Base-by-base conservation (phyloP, 257 asterid species). In the Cruciata laevipes region DNA sequence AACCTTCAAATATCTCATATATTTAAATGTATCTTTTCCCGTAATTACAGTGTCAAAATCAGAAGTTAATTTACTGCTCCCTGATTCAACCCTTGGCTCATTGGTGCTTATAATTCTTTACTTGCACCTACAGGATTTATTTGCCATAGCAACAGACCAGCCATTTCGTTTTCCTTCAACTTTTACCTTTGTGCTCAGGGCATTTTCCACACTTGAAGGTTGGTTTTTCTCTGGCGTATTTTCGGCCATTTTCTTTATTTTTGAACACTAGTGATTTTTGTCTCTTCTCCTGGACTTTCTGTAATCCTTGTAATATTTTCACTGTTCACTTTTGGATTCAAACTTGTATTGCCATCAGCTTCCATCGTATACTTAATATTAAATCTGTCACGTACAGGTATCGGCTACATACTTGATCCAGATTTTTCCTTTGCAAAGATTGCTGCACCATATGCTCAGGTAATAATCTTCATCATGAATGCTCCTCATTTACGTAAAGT, bases 171-270 rank as follows among this genome's bases (percentile, higher is more conserved):
- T 93, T 52, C 97, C 99, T 69, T 78, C 99, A 65, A 90, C 95
- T 67, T 93, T 93, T 78, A 88, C 97, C 4, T 93, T 93, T 74
- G 96, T 93, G 79, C 73, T 93, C 70, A 80, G 96, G 71, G 99
- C 99, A 69, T 93, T 93, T 79, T 89, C 97, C 23, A 93, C 97
- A 17, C 99, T 93, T 44, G 99, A 93, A 90, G 99, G 98, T 88
- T 61, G 49, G 74, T 61, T 57, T 68, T 73, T 79, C 78, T 56
- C 76, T 75, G 77, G 8, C 71, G 79, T 57, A 51, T 60, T 69
- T 38, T 38, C 66, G 38, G 47, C 24, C 35, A 63, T 31, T 61
- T 18, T 33, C 3, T 60, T 17, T 10, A 6, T 49, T 12, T 12
- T 38, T 10, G 2, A 38, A 38, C 13, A 38, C 47, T 0, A 38